Base-by-base conservation (phyloP, 306 rosid species). In the Sindora glabra region DNA sequence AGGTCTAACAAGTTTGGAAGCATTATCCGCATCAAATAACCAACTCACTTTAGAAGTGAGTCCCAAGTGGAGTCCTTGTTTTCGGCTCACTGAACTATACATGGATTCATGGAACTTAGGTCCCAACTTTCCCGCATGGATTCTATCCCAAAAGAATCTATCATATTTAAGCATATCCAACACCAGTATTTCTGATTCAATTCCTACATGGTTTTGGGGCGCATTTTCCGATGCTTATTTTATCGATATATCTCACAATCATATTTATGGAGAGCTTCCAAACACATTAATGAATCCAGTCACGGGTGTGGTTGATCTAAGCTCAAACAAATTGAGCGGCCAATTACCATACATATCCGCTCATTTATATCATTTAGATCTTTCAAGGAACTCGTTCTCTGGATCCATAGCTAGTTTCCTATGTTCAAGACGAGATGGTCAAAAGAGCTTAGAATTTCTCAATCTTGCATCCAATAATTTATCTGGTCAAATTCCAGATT, bases 61-160 rank as follows among this genome's bases (percentile, higher is more conserved):
- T 9, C 40, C 36, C 1, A 26, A 37, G 23, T 74, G 71, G 62
- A 30, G n/a, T 13, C 74, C 74, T 32, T 11, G 56, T 29, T 67
- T 68, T 48, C 67, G 32, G 27, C 5, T 16, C 0, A 0, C 0
- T 2, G 0, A 0, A 0, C 37, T 74, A 33, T 0, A 0, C 0
- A 8, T 62, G 13, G 4, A 5, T 0, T 62, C 61, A 3, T 74
- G 66, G 55, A 34, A 54, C 12, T 8, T 62, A 25, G 79, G 74
- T 24, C 71, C 70, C 1, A 3, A 21, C 10, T 68, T 68, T 56
- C 74, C 79, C 0, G 3, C 12, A 5, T 68, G 79, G 79, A 17
- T 67, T 47, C 65, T 18, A 10, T 52, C 25, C 0, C 55, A 54
- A 22, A 55, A 47, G 36, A 0, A 21, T 30, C 68, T 68, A 5